Base-by-base conservation (phyloP, 805 yeast genomes). In the Metschnikowia anglica region DNA sequence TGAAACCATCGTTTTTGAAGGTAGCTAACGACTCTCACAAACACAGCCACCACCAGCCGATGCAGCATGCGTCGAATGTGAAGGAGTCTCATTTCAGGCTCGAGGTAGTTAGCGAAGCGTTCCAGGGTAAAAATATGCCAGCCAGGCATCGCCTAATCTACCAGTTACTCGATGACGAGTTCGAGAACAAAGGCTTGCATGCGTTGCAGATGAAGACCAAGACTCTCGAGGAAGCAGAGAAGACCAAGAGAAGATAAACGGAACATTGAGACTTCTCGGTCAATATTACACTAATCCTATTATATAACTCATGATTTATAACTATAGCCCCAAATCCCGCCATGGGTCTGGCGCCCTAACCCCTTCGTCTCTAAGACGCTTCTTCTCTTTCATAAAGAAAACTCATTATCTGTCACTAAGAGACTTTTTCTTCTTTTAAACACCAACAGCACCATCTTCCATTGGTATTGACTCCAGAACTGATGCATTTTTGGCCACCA, bases 191-290 rank as follows among this genome's bases (percentile, higher is more conserved):
- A 44, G 90, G 93, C 1, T 79, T 91, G 15, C 98, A 90, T 66
- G 97, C 97, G 0, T 68, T 90, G 47, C 97, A 88, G 59, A 73
- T 90, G 66, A 80, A 80, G 60, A 84, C 96, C 0, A 85, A 84
- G 63, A 88, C 97, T 2, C 76, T 77, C 1, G 72, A 67, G 34
- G 91, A 85, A 34, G 45, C 48, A 9, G 49, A 45, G 18, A 52
- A 40, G 38, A 29, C 42, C 9, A 44, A 44, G 21, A 43, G 39
- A 39, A 33, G 34, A 23, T 39, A 15, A 32, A 6, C 13, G 5
- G 9, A 10, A 20, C 11, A 17, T 11, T 24, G 15, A 15, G 11
- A n/a, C 16, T 10, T 18, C 6, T 18, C 31, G 8, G 30, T 34
- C 29, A 4, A 24, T 24, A 24, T 7, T 30, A 13, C 19, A 39